Evolutionary conservation across 805 yeast genomes (phyloP).

Genomic region (Torulaspora maleeae): DNA sequence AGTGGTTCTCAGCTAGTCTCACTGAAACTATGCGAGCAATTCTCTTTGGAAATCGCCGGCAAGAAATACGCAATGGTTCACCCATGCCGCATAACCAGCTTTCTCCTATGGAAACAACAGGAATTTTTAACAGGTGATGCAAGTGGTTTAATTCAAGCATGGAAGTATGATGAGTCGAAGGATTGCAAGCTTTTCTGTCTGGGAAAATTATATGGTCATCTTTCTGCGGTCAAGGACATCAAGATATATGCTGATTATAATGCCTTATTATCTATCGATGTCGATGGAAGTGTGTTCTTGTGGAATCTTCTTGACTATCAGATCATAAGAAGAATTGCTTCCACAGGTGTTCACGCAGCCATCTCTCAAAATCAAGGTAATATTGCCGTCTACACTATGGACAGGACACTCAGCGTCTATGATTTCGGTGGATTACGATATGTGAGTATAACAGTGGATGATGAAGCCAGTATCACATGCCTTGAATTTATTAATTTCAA

Average conservation of each 20-base stretch:
- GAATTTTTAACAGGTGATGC: constrained; percentile 39
- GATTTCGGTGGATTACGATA: constrained; percentile 53
- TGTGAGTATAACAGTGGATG: constrained; percentile 19
- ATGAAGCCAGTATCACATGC: constrained; percentile 24
- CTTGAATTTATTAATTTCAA: constrained; percentile 27
- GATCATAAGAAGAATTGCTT: constrained; percentile 41
- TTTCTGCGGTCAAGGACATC: constrained; percentile 43
- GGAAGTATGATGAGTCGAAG: constrained; percentile 37
- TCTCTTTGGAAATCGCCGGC: constrained; percentile 9
- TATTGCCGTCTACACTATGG: constrained; percentile 38
- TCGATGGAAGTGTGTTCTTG: constrained; percentile 47
- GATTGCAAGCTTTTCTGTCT: constrained; percentile 30
- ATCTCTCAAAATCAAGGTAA: constrained; percentile 55
- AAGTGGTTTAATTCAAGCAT: constrained; percentile 57
- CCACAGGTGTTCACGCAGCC: constrained; percentile 34
- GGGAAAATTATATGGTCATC: constrained; percentile 54
- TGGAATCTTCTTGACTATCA: constrained; percentile 62
- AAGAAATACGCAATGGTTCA: constrained; percentile 33
- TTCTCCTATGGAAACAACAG: constrained; percentile 26
- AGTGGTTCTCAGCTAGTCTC: constrained; percentile 1
- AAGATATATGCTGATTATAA: constrained; percentile 50
- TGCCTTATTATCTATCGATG: constrained; percentile 51
- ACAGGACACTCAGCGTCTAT: constrained; percentile 30
- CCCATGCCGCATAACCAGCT: constrained; percentile 28
- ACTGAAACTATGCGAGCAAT: constrained; percentile 3